Percentiles rank a stretch among this genome's conserved stretches.
Evolutionary conservation across 75 land plant genomes (phyloP).

Genomic region (Sequoiadendron giganteum): DNA sequence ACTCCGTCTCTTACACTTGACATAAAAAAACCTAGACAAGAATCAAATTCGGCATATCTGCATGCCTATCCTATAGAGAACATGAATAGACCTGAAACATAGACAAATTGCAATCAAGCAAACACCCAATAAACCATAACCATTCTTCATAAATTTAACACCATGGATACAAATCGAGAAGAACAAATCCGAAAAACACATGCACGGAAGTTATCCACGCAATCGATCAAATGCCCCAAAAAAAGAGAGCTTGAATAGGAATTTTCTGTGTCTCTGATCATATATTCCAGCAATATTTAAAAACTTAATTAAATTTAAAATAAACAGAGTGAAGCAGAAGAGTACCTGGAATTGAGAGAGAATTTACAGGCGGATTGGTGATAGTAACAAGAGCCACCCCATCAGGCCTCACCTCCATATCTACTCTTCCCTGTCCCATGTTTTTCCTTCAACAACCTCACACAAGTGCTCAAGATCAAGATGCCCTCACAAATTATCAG

Average conservation of each 20-base stretch:
- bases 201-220: not conserved
- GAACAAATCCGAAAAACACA: not conserved
- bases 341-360: conserved; percentile 59
- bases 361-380: conserved; percentile 66
- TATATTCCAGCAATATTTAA: not conserved
- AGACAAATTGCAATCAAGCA: not conserved
- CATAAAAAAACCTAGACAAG: not conserved
- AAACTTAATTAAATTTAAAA: not conserved
- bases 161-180: not conserved
- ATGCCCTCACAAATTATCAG: not conserved
- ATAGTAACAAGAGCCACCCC: conserved; percentile 69
- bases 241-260: not conserved
- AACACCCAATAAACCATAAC: not conserved
- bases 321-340: not conserved
- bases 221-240: not conserved
- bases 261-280: not conserved
- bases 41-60: not conserved
- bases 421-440: conserved; percentile 32
- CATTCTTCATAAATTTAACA: not conserved
- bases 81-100: not conserved
- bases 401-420: conserved; percentile 58
- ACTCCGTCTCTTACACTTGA: not conserved
- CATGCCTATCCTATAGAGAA: not conserved
- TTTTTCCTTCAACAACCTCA: not conserved
- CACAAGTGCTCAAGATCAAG: too few species aligned